A percentile compares a stretch with the other conserved stretches of the same genome.
Evolutionary conservation across 1,139 yeast genomes (phyloP).

Genomic region (Debaryomyces udenii): DNA sequence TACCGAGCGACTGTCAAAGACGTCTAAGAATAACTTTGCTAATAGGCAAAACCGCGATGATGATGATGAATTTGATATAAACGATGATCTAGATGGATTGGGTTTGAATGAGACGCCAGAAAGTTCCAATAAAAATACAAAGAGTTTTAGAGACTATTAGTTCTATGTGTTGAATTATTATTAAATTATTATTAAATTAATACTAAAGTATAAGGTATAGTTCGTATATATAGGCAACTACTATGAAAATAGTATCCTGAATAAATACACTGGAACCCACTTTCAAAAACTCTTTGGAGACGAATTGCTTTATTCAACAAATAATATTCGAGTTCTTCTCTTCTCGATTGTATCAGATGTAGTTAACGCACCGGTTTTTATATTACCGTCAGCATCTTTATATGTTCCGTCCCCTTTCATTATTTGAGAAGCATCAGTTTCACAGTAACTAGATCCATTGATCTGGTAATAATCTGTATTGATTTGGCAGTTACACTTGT

Average conservation of each 20-base stretch:
- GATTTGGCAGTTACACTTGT: slow-evolving; percentile 51
- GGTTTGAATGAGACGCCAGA: slow-evolving; percentile 7
- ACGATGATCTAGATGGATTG: slow-evolving; percentile 9
- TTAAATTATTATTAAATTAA: not conserved
- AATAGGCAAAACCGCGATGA: not conserved
- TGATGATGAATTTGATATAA: slow-evolving; percentile 5
- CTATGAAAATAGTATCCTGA: not conserved
- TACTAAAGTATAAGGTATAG: not conserved
- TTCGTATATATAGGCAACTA: not conserved
- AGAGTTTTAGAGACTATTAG: slow-evolving; percentile 9
- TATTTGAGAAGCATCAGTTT: slow-evolving; percentile 39
- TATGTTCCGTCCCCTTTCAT: slow-evolving; percentile 26
- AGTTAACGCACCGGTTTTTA: slow-evolving; percentile 26
- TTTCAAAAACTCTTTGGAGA: not conserved
- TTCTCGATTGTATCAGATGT: slow-evolving; percentile 44
- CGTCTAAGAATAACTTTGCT: not conserved
- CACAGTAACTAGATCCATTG: slow-evolving; percentile 56
- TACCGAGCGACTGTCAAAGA: not conserved
- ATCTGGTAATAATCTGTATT: slow-evolving; percentile 58
- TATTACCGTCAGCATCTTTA: slow-evolving; percentile 26
- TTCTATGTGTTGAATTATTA: slow-evolving; percentile 5
- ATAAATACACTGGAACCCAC: slow-evolving; percentile 1
- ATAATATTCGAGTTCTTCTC: slow-evolving; percentile 47
- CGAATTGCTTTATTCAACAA: slow-evolving; percentile 30
- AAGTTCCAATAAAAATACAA: not conserved